Evolutionary conservation across 345 rosid species (phyloP), one percentile per base, ranked within the genome.

Genomic region (Firmiana major): DNA sequence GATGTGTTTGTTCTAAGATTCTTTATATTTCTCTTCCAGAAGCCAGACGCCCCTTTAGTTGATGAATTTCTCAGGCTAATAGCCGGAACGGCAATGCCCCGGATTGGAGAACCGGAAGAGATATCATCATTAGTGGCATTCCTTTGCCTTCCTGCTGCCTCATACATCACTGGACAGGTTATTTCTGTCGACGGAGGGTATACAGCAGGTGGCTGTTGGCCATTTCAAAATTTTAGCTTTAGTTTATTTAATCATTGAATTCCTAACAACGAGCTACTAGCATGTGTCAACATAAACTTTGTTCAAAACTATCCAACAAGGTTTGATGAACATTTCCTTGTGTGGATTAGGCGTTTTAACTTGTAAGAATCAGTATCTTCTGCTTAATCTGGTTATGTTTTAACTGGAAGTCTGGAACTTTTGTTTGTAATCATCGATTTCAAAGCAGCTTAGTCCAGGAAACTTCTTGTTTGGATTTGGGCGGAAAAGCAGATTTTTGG

Each of bases 61-160:
- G 63, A 60, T 34, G 81, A 77, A 31, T 85, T 45, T 8, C 0
- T 11, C 0, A 51, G 81, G 49, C 53, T 84, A 16, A 40, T 77
- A 0, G 49, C 77, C 2, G 78, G 84, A 78, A 84, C 88, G 43
- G 87, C 90, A 4, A 63, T 84, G 40, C 73, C 70, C 13, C 82
- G 90, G 3, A 63, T 28, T 0, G 89, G 82, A 70, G 86, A 89
- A 73, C 78, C 90, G 0, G 42, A 63, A 72, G 89, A 89, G 69
- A 87, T 85, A 22, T 83, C 89, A 8, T 81, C 87, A 9, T 28
- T 81, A 13, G 88, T 83, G 63, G 86, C 85, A n/a, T 88, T 82
- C 78, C 84, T 88, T 64, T 85, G 87, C 82, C 77, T 87, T 51
- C 92, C 92, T 0, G 87, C 85, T 36, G 84, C 92, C 6, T 85